Percentiles rank a stretch among this genome's conserved stretches.
These are phyloP conservation scores for Fusarium sororula DNA, from an alignment of 2,329 filamentous ascomycete species.

Conservation along the genomic window DNA sequence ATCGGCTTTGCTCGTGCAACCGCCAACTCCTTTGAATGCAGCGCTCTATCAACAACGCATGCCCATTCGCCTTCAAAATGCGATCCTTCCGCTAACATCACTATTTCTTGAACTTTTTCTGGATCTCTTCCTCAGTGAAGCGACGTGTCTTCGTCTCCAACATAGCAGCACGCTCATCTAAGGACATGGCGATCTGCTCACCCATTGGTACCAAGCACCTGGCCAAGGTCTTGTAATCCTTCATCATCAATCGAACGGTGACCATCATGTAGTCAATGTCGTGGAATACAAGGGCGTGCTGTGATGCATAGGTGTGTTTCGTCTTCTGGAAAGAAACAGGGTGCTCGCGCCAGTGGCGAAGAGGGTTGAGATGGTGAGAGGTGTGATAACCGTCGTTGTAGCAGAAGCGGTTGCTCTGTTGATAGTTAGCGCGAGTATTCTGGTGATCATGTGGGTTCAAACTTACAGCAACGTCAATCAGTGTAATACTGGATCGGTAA, in stretches of 20 bases:
- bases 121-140: constrained; percentile 40
- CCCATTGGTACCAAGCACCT: constrained; percentile 78
- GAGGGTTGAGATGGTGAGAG: constrained; percentile 81
- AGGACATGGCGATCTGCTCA: constrained; percentile 71
- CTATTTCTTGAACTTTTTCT: constrained; percentile 30
- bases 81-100: background rate
- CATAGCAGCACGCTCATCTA: constrained; percentile 52
- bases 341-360: constrained; percentile 84
- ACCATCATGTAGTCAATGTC: constrained; percentile 85
- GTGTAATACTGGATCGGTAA: constrained; percentile 79
- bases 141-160: constrained; percentile 36
- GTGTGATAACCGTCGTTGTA: constrained; percentile 88
- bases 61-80: too few species aligned
- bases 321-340: constrained; percentile 76
- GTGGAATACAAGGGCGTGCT: constrained; percentile 79
- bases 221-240: constrained; percentile 77
- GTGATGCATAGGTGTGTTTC: constrained; percentile 71
- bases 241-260: constrained; percentile 72
- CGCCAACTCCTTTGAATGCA: background rate
- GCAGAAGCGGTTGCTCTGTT: constrained; percentile 80
- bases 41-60: background rate
- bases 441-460: too few species aligned
- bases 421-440: background rate
- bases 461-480: constrained; percentile 80
- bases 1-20: background rate